phyloP scores from a whole-genome alignment of 345 rosid species.

The Hibiscus trionum region DNA sequence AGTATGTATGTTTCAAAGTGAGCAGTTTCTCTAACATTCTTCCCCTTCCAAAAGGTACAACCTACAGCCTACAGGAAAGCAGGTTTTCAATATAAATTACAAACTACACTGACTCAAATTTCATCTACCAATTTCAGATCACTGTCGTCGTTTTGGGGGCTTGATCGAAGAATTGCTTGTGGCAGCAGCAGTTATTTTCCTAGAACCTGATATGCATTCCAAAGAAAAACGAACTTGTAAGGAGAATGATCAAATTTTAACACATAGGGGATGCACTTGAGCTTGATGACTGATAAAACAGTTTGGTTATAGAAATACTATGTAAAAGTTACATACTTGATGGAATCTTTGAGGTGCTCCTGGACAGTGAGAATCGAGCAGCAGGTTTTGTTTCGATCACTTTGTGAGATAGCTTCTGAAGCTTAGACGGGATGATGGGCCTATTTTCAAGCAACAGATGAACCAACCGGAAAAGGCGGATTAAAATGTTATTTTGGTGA shows the following conservation, averaged over 20 bases:
- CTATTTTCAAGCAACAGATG: conserved; percentile 20
- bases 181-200: conserved; percentile 19
- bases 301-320: neutral
- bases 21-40: neutral
- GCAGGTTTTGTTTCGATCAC: conserved; percentile 29
- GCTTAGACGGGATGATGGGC: conserved; percentile 24
- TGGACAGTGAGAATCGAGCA: conserved; percentile 42
- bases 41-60: neutral
- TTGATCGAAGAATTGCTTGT: conserved; percentile 23
- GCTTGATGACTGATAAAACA: neutral
- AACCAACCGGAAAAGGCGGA: neutral
- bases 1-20: neutral
- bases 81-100: conserved; percentile 5
- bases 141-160: conserved; percentile 32
- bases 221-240: neutral
- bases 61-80: neutral
- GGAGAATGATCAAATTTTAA: neutral
- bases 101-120: neutral
- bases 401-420: conserved; percentile 50
- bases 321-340: conserved; percentile 35
- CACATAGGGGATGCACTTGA: neutral
- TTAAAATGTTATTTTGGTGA: neutral
- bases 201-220: conserved; percentile 24
- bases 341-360: conserved; percentile 44
- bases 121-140: conserved; percentile 7